These are phyloP conservation scores for Pseudogymnoascus sp. DNA, from an alignment of 2,329 filamentous ascomycete species.

Conservation along the genomic window DNA sequence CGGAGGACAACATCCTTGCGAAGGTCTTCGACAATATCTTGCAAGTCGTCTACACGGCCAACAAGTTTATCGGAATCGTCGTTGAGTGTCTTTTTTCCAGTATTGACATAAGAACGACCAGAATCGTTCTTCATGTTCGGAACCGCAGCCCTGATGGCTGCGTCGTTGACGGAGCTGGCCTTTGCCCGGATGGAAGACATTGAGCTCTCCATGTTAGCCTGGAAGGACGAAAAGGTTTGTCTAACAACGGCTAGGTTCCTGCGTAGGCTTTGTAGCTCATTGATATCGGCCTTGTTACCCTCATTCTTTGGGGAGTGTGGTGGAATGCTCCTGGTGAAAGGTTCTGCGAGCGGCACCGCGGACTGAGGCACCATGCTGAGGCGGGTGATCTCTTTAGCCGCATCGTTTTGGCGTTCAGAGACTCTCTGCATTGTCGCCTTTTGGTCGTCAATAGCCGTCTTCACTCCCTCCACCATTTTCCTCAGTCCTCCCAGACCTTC, in stretches of 20 bases:
- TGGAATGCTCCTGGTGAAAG: not conserved
- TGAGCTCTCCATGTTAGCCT: conserved; percentile 77
- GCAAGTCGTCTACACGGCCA: conserved; percentile 88
- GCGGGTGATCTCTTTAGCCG: conserved; percentile 75
- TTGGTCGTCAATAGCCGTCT: conserved; percentile 76
- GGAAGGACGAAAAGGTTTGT: conserved; percentile 88
- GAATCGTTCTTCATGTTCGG: conserved; percentile 66
- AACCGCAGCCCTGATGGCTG: conserved; percentile 62
- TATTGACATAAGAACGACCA: conserved; percentile 79
- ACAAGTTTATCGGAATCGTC: conserved; percentile 87
- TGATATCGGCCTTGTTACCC: conserved; percentile 51
- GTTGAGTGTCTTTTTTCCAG: conserved; percentile 78
- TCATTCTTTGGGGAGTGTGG: conserved; percentile 21
- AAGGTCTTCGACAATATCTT: conserved; percentile 91
- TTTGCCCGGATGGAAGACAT: conserved; percentile 80
- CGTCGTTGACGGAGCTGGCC: conserved; percentile 70
- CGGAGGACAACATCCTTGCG: conserved; percentile 93
- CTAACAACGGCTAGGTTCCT: conserved; percentile 85
- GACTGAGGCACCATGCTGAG: conserved; percentile 20
- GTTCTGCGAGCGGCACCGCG: not conserved
- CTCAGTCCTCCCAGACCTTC: conserved; percentile 78
- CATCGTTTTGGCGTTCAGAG: conserved; percentile 82
- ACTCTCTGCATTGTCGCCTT: conserved; percentile 75
- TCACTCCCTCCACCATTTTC: conserved; percentile 77
- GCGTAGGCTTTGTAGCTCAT: conserved; percentile 73